phyloP scores from a whole-genome alignment of 106 monocot genomes.

The Dioscorea alata region DNA sequence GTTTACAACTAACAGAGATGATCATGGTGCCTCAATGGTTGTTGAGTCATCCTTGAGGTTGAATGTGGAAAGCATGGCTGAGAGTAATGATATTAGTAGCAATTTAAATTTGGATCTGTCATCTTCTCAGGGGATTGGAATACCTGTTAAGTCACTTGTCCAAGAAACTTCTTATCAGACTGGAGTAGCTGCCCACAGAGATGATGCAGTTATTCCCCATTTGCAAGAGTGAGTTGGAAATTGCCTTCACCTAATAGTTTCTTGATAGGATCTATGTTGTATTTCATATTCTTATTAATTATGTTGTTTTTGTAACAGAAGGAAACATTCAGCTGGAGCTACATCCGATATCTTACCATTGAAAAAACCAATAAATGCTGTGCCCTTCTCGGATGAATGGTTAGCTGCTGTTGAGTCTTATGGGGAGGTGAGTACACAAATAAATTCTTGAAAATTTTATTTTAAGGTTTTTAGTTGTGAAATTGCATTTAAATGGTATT shows the following conservation, averaged over 20 bases:
- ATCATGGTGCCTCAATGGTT: constrained; percentile 9
- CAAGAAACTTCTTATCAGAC: background rate
- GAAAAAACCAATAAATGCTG: constrained; percentile 29
- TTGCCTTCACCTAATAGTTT: background rate
- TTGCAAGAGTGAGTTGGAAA: constrained; percentile 13
- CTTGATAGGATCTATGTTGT: background rate
- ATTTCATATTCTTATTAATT: background rate
- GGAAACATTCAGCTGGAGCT: constrained; percentile 5
- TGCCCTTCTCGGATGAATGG: constrained; percentile 93
- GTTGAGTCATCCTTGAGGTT: background rate
- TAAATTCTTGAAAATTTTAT: too few species aligned
- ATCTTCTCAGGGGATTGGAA: background rate
- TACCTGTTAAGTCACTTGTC: constrained; percentile 2
- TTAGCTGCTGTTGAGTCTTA: constrained; percentile 66
- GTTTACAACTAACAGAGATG: background rate
- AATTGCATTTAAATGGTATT: too few species aligned
- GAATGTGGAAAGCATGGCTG: constrained; percentile 2
- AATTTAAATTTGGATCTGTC: background rate
- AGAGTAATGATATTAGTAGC: too few species aligned
- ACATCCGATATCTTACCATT: constrained; percentile 9
- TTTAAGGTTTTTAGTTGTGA: too few species aligned
- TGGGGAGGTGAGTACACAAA: constrained; percentile 61
- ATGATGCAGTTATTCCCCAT: constrained; percentile 1
- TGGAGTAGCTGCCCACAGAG: constrained; percentile 3
- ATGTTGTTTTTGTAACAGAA: constrained; percentile 17